phyloP scores from a whole-genome alignment of 257 asterid species.

The Salvia splendens region DNA sequence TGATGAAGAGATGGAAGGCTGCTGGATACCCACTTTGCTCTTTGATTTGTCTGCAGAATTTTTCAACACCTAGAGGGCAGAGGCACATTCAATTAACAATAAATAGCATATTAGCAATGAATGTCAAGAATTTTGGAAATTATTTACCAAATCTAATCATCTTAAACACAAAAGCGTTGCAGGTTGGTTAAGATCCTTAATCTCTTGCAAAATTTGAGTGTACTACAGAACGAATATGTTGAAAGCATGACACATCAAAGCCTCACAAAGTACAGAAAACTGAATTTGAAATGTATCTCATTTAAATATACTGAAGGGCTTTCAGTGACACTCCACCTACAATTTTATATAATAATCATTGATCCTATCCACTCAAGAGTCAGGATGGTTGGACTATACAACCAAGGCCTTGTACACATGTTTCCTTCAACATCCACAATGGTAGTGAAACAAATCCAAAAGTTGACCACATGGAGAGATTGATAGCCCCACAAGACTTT shows the following conservation, averaged over 20 bases:
- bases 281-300: background rate
- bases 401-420: background rate
- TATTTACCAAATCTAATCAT: conserved; percentile 6
- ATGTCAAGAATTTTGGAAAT: background rate
- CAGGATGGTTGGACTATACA: background rate
- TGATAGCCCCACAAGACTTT: too few species aligned
- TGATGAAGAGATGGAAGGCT: conserved; percentile 48
- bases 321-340: background rate
- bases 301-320: background rate
- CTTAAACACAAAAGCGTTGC: background rate
- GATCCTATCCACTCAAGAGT: background rate
- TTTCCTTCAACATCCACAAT: conserved; percentile 20
- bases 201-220: background rate
- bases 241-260: background rate
- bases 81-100: conserved; percentile 30
- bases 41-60: conserved; percentile 70
- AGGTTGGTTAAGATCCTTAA: background rate
- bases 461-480: background rate
- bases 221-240: background rate
- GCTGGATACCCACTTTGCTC: conserved; percentile 59
- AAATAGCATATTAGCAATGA: conserved; percentile 25
- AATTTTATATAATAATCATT: conserved; percentile 3
- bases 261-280: background rate
- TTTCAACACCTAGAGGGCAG: conserved; percentile 57
- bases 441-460: conserved; percentile 9